Conservation (phyloP, 1,284 basidiomycete genomes). For the Hortiboletus rubellus region DNA sequence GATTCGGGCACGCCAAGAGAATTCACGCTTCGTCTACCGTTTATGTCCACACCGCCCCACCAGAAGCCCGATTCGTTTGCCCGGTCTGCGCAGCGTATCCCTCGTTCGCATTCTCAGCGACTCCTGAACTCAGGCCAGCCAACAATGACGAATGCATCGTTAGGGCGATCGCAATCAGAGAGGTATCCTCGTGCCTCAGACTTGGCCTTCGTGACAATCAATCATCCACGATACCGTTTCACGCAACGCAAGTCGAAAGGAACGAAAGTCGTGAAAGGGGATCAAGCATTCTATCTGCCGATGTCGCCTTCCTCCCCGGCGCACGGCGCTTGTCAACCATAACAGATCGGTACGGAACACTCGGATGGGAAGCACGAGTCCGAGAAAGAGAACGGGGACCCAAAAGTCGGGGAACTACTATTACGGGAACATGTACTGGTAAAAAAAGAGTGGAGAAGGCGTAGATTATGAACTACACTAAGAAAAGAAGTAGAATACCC, state of each 20-base stretch:
- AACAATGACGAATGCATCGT: no score
- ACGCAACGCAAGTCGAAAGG: not conserved
- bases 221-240: no score
- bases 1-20: constrained; percentile 14
- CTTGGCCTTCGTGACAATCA: no score
- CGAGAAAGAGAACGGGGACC: constrained; percentile 9
- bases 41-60: constrained; percentile 20
- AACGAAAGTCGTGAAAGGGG: not conserved
- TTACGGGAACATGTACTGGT: no score
- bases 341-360: not conserved
- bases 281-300: not conserved
- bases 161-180: no score
- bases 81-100: no score
- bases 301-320: not conserved
- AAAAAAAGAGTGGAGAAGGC: no score
- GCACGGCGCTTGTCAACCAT: not conserved
- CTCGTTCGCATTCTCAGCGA: no score
- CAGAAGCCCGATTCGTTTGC: not conserved
- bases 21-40: constrained; percentile 27
- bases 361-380: not conserved
- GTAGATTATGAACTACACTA: no score
- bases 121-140: no score
- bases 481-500: no score
- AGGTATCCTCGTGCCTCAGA: no score
- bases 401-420: not conserved